These are phyloP conservation scores for Cornus kousa DNA, from an alignment of 148 eudicot species.

Conservation along the genomic window DNA sequence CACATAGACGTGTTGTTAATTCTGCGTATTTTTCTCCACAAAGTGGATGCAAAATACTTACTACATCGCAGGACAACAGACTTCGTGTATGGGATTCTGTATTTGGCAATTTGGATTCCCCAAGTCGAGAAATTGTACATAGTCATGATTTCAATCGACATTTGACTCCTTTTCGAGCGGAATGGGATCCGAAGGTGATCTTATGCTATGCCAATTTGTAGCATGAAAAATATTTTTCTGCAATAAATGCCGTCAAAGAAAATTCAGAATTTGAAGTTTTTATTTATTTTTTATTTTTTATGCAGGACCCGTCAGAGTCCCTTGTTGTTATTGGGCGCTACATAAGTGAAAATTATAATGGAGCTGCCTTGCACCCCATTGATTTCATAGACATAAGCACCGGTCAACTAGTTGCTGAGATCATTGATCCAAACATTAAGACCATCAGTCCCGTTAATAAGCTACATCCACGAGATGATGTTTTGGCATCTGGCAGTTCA, in stretches of 20 bases:
- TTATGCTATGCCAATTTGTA: not conserved
- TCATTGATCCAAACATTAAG: slow-evolving; percentile 86
- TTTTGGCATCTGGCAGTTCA: slow-evolving; percentile 86
- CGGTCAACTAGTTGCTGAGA: slow-evolving; percentile 91
- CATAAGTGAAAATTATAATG: slow-evolving; percentile 89
- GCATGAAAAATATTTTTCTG: not conserved
- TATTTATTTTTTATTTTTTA: not conserved
- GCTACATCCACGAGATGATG: slow-evolving; percentile 88
- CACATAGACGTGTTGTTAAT: slow-evolving; percentile 87
- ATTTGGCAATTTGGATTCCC: slow-evolving; percentile 69
- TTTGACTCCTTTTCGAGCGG: slow-evolving; percentile 88
- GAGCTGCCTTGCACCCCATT: slow-evolving; percentile 87
- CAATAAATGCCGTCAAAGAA: not conserved
- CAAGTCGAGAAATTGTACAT: slow-evolving; percentile 96
- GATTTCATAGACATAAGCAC: slow-evolving; percentile 88
- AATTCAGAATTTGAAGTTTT: not conserved
- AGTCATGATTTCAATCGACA: slow-evolving; percentile 97
- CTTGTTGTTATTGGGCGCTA: slow-evolving; percentile 94
- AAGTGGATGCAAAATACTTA: slow-evolving; percentile 87
- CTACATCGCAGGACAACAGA: slow-evolving; percentile 90
- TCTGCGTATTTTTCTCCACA: slow-evolving; percentile 96
- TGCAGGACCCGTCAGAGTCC: slow-evolving; percentile 91
- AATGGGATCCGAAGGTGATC: slow-evolving; percentile 98
- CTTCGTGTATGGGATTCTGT: slow-evolving; percentile 92
- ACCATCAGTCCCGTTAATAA: slow-evolving; percentile 95